These are phyloP conservation scores for Cladosporium sp. DNA, from an alignment of 2,329 filamentous ascomycete species.

Conservation along the genomic window DNA sequence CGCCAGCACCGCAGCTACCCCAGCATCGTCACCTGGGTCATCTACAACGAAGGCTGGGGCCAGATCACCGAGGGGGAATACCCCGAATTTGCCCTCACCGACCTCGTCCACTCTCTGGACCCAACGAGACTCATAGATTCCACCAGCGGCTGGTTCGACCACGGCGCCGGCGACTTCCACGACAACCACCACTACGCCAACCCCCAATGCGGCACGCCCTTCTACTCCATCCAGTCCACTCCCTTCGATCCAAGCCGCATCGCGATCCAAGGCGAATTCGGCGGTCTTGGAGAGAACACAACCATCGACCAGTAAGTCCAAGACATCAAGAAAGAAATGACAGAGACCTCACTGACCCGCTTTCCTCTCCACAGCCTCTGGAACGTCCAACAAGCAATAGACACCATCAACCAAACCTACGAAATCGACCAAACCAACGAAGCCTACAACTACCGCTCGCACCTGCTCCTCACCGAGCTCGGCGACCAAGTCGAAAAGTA, in stretches of 20 bases:
- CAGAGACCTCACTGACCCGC: too few relatives aligned
- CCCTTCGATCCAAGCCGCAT: constrained; percentile 63
- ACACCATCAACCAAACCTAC: constrained; percentile 66
- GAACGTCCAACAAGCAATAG: constrained; percentile 62
- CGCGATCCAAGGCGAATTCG: constrained; percentile 71
- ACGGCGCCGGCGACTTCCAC: constrained; percentile 66
- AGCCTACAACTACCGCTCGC: constrained; percentile 67
- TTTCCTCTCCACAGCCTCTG: constrained; percentile 49
- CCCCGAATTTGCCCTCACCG: constrained; percentile 61
- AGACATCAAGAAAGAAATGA: too few relatives aligned
- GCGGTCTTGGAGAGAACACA: constrained; percentile 67
- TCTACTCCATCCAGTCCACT: constrained; percentile 60
- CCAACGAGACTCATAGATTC: constrained; percentile 65
- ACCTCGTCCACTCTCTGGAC: constrained; percentile 59
- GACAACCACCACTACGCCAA: constrained; percentile 74
- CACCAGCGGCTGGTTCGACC: constrained; percentile 67
- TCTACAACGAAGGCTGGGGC: constrained; percentile 75
- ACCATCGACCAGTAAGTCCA: constrained; percentile 53
- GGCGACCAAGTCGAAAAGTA: constrained; percentile 55
- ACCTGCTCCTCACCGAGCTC: constrained; percentile 53
- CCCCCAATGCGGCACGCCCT: constrained; percentile 70
- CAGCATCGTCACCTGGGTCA: constrained; percentile 66
- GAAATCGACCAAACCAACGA: constrained; percentile 62
- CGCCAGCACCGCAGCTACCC: constrained; percentile 66
- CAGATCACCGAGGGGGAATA: constrained; percentile 54